Base-by-base conservation (phyloP, 441 rosid species). In the Erodium chrysanthum region DNA sequence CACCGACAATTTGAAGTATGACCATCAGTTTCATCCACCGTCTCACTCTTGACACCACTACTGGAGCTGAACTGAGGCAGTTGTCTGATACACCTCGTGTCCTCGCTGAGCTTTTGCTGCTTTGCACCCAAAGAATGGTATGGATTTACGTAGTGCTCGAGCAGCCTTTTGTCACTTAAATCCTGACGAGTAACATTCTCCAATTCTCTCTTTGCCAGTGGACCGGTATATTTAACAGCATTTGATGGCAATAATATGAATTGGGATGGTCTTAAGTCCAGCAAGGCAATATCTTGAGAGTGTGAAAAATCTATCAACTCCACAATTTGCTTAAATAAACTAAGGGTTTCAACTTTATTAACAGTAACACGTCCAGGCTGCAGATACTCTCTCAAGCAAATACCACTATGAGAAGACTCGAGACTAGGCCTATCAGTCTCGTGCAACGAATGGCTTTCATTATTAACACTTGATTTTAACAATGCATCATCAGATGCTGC, bases 291-390 rank as follows among this genome's bases (percentile, higher is more conserved):
- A 17, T 88, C 89, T 80, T 82, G 87, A 10, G 87, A 82, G 52
- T 88, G 96, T 23, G 86, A 85, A 10, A 74, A 80, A 75, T 82
- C 87, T 77, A 88, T 88, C 58, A 90, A 72, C 85, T 88, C 86
- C 74, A 86, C 85, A 68, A 86, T 84, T 81, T 83, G 88, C 86
- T 80, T 85, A 73, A 88, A 86, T 61, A 88, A 60, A 66, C 40
- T 72, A 71, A 86, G 68, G 66, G 83, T 71, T 58, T 82, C 81
- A 21, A 66, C 70, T 73, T 80, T 88, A 69, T 84, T 78, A 58
- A 82, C 77, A 76, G 72, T 80, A 62, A 61, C 59, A 66, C 44
- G 60, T 69, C 82, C 82, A 11, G 79, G 77, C 79, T 75, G 77
- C 75, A 88, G 73, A 85, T 82, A 77, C 63, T 84, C 91, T 75